Percentiles rank a stretch among this genome's conserved stretches.
Conservation (phyloP, 371 early-diverging fungal genomes). For the Lichtheimia hyalospora region DNA sequence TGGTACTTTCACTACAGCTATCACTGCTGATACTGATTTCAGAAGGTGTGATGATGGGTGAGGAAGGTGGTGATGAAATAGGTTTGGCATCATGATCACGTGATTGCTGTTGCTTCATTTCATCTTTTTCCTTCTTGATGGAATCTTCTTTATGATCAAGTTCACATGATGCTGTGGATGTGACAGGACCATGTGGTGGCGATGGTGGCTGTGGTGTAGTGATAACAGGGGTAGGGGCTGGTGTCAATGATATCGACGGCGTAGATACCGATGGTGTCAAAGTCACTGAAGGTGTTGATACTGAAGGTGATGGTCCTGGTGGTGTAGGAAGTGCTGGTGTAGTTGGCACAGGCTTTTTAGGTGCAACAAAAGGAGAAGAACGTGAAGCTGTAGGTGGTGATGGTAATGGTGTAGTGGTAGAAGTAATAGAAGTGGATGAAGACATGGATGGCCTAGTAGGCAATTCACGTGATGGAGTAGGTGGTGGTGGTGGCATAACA, state of each 20-base stretch:
- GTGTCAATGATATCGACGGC: neutral
- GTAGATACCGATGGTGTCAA: neutral
- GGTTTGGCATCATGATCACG: no score
- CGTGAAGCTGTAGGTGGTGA: neutral
- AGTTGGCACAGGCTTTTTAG: neutral
- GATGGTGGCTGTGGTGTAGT: neutral
- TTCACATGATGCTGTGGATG: no score
- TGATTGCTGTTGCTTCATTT: no score
- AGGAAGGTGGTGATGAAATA: no score
- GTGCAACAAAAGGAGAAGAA: constrained; percentile 1
- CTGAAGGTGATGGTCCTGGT: neutral
- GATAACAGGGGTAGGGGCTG: neutral
- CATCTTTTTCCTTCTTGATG: no score
- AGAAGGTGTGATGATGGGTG: no score
- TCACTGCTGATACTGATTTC: no score
- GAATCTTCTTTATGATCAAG: no score
- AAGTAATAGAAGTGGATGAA: neutral
- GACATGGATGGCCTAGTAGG: no score
- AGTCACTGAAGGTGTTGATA: neutral
- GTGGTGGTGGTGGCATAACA: neutral
- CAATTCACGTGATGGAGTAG: neutral
- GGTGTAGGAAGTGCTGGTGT: neutral
- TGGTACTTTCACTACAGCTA: no score
- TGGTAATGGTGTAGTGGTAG: neutral
- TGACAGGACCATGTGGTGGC: no score